Percentiles rank a stretch among this genome's conserved stretches.
Evolutionary conservation across 2,329 filamentous ascomycete species (phyloP).

Genomic region (Clonostachys solani): DNA sequence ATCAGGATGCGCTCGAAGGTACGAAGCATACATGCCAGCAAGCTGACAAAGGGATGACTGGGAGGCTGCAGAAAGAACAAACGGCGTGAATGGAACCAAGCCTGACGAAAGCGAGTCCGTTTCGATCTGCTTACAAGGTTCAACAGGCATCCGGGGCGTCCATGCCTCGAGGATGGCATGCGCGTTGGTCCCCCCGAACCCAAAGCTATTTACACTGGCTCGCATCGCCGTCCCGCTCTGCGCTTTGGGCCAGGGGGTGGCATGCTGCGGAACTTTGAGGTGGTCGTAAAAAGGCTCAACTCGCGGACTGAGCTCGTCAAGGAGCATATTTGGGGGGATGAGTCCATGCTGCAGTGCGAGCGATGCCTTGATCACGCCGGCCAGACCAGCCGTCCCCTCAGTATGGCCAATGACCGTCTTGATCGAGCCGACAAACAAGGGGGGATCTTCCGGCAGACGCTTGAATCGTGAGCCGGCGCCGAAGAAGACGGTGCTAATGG

Average conservation of each 20-base stretch:
- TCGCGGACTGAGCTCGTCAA: slow-evolving; percentile 35
- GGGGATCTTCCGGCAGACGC: slow-evolving; percentile 30
- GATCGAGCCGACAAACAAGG: slow-evolving; percentile 19
- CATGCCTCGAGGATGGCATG: slow-evolving; percentile 32
- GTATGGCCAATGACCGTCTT: slow-evolving; percentile 37
- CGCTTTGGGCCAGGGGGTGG: slow-evolving; percentile 5
- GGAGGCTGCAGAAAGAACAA: slow-evolving; percentile 1
- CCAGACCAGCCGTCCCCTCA: slow-evolving; percentile 45
- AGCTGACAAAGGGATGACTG: no score
- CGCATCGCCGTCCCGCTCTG: slow-evolving; percentile 2
- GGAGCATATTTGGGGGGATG: slow-evolving; percentile 44
- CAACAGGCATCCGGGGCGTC: no score
- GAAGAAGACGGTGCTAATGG: background rate
- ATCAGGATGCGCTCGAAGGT: no score
- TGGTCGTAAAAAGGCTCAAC: slow-evolving; percentile 10
- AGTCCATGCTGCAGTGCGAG: slow-evolving; percentile 45
- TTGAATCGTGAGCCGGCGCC: slow-evolving; percentile 13
- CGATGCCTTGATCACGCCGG: slow-evolving; percentile 45
- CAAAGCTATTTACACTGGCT: slow-evolving; percentile 25
- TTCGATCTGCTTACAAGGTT: no score
- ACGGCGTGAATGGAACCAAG: no score
- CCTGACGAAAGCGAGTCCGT: no score
- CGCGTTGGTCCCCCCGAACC: slow-evolving; percentile 36
- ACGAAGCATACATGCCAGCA: no score
- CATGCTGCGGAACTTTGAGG: slow-evolving; percentile 6